Percentiles rank a stretch among this genome's conserved stretches.
These are phyloP conservation scores for Platismatia glauca DNA, from an alignment of 495 filamentous ascomycete species.

Conservation along the genomic window DNA sequence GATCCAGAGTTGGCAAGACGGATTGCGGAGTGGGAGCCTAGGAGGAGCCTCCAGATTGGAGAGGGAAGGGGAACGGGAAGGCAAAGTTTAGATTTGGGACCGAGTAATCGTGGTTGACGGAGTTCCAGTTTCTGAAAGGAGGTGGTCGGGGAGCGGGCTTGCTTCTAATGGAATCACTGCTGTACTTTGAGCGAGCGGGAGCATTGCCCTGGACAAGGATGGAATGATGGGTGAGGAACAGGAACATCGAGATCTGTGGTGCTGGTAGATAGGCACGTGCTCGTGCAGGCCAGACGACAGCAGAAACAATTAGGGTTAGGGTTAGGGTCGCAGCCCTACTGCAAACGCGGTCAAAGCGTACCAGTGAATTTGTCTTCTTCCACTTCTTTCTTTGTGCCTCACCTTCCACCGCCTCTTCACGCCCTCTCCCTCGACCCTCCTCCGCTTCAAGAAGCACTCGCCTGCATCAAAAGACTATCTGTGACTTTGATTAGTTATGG, in stretches of 20 bases:
- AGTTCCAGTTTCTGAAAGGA: background rate
- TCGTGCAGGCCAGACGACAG: no score
- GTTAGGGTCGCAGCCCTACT: background rate
- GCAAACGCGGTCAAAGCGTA: background rate
- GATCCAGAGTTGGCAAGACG: conserved; percentile 46
- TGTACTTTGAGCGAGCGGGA: background rate
- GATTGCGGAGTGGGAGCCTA: conserved; percentile 27
- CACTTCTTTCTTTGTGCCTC: background rate
- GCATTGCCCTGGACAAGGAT: background rate
- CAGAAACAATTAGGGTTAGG: no score
- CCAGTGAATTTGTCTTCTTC: no score
- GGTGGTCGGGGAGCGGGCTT: background rate
- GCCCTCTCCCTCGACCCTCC: background rate
- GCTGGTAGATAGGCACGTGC: no score
- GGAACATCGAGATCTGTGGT: no score
- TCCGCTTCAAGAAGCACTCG: background rate
- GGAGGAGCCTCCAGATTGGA: conserved; percentile 14
- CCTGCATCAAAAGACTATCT: conserved; percentile 27
- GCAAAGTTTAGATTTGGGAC: conserved; percentile 17
- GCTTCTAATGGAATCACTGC: background rate
- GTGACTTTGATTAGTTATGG: conserved; percentile 86
- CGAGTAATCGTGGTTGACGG: background rate
- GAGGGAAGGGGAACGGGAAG: conserved; percentile 11
- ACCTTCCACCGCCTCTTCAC: background rate
- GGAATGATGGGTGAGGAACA: background rate